phyloP scores from a whole-genome alignment of 305 asterid genomes.

The Fraxinus paxiana region DNA sequence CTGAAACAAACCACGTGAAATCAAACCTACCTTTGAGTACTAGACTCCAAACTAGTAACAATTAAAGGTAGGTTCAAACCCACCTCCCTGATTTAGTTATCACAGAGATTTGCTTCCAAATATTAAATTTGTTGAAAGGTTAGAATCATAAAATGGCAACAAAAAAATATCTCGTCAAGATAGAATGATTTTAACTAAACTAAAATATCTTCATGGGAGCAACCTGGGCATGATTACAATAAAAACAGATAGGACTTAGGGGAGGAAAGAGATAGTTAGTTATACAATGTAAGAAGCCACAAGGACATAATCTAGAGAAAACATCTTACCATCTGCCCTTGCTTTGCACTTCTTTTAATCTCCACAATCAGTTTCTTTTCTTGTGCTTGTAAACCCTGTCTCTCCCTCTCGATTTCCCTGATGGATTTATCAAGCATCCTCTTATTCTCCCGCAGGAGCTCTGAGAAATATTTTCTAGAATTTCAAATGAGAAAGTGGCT shows the following conservation, averaged over 20 bases:
- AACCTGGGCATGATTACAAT: neutral
- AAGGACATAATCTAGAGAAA: constrained; percentile 16
- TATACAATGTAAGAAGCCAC: neutral
- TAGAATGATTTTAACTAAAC: constrained; percentile 2
- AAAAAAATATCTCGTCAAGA: neutral
- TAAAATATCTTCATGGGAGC: constrained; percentile 13
- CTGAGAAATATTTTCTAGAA: constrained; percentile 29
- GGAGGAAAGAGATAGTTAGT: neutral
- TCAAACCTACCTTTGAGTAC: neutral
- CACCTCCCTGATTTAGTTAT: neutral
- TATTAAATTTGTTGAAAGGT: neutral
- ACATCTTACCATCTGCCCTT: constrained; percentile 87
- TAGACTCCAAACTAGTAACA: constrained; percentile 11
- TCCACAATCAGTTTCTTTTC: constrained; percentile 88
- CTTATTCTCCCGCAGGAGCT: constrained; percentile 94
- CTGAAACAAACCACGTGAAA: constrained; percentile 20
- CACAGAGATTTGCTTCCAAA: neutral
- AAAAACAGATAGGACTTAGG: neutral
- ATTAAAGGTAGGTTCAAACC: neutral
- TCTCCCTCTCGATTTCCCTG: constrained; percentile 94
- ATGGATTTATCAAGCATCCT: constrained; percentile 97
- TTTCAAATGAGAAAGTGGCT: constrained; percentile 20
- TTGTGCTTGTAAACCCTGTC: constrained; percentile 87
- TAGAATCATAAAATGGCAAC: neutral
- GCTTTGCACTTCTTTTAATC: constrained; percentile 97